phyloP scores from a whole-genome alignment of 169 alveolate genomes.

The Eimeria praecox region DNA sequence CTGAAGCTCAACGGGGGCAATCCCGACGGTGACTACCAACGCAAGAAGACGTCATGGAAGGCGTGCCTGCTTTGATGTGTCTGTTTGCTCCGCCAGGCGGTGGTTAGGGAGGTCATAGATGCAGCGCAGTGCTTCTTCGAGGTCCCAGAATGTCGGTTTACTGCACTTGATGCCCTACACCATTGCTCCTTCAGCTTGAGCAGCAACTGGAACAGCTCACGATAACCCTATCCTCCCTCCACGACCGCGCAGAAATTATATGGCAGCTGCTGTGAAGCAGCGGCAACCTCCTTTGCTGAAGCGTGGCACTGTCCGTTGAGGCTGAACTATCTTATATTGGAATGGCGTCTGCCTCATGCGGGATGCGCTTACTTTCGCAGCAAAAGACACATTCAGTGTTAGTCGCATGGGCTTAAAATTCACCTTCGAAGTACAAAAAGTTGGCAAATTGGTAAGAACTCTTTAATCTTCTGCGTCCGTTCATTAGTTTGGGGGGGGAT shows the following conservation, averaged over 20 bases:
- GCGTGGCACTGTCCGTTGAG: background rate
- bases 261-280: background rate
- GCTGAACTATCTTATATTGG: background rate
- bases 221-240: background rate
- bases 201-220: background rate
- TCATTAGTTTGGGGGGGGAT: background rate
- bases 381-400: background rate
- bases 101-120: background rate
- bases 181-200: background rate
- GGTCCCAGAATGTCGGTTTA: background rate
- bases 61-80: background rate
- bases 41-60: background rate
- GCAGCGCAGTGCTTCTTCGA: background rate
- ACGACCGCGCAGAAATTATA: background rate
- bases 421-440: background rate
- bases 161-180: background rate
- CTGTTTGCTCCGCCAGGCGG: background rate
- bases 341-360: background rate
- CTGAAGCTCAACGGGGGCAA: background rate
- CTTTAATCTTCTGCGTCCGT: background rate
- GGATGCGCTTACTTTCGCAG: background rate
- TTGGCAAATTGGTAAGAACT: background rate
- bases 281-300: background rate
- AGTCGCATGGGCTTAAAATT: background rate
- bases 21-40: background rate